Conservation (phyloP, 2,329 filamentous ascomycete species). For the Colletotrichum chlorophyti region DNA sequence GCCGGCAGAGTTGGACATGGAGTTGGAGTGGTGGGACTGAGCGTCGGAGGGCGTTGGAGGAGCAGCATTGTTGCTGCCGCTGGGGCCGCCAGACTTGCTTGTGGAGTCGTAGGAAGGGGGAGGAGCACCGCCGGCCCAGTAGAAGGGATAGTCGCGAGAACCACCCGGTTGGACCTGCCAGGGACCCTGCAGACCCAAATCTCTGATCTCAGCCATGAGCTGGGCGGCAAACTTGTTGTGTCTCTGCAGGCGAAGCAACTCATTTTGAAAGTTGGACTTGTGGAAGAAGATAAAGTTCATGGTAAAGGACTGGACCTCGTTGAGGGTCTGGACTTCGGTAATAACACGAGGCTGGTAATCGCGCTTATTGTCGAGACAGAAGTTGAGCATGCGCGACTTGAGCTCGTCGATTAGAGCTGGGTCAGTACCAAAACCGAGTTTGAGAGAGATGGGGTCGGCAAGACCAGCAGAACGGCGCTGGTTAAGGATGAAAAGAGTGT, state of each 20-base stretch:
- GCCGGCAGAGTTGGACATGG: slow-evolving; percentile 35
- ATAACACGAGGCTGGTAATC: slow-evolving; percentile 88
- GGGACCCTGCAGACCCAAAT: slow-evolving; percentile 85
- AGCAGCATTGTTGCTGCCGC: slow-evolving; percentile 11
- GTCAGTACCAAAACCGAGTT: slow-evolving; percentile 88
- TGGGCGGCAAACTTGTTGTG: slow-evolving; percentile 96
- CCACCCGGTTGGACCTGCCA: slow-evolving; percentile 66
- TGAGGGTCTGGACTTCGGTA: slow-evolving; percentile 81
- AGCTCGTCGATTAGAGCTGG: slow-evolving; percentile 83
- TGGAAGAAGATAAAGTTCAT: slow-evolving; percentile 97
- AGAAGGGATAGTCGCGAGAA: slow-evolving; percentile 73
- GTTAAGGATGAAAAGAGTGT: slow-evolving; percentile 93
- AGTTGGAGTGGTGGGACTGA: slow-evolving; percentile 33
- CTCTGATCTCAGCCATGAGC: slow-evolving; percentile 84
- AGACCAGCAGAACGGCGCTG: slow-evolving; percentile 88
- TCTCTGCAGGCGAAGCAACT: slow-evolving; percentile 84
- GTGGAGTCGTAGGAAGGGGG: slow-evolving; percentile 44
- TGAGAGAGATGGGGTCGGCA: slow-evolving; percentile 83
- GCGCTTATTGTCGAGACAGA: slow-evolving; percentile 83
- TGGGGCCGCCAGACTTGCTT: slow-evolving; percentile 28
- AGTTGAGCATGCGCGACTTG: slow-evolving; percentile 80
- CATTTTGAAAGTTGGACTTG: slow-evolving; percentile 96
- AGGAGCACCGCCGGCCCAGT: slow-evolving; percentile 46
- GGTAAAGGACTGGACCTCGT: slow-evolving; percentile 83
- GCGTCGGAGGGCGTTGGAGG: slow-evolving; percentile 18